Conservation (phyloP, 495 filamentous ascomycete species). For the Pseudoneurospora amorphoporcata region DNA sequence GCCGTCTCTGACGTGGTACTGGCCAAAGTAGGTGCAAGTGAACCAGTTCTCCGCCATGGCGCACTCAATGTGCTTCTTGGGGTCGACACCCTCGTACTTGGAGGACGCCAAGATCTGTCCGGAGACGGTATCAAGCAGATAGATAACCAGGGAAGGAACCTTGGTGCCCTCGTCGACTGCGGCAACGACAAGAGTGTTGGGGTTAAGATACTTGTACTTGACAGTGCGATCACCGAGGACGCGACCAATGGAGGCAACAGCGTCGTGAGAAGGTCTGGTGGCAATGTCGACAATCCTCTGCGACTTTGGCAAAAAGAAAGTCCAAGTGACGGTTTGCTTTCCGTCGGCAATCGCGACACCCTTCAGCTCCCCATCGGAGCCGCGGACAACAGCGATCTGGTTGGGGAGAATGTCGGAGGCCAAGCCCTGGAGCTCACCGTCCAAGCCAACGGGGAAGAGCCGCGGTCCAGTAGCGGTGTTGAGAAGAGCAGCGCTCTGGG, state of each 20-base stretch:
- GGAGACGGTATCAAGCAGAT: constrained; percentile 79
- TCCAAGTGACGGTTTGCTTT: constrained; percentile 51
- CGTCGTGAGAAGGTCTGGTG: constrained; percentile 64
- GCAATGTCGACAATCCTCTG: constrained; percentile 59
- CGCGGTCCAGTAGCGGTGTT: constrained; percentile 39
- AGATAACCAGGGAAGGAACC: constrained; percentile 47
- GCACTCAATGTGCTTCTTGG: constrained; percentile 61
- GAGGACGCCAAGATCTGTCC: constrained; percentile 64
- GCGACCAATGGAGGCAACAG: constrained; percentile 87
- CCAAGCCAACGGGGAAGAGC: constrained; percentile 37
- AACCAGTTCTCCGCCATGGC: constrained; percentile 92
- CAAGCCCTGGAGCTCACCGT: constrained; percentile 33
- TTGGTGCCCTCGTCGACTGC: constrained; percentile 47
- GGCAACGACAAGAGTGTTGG: constrained; percentile 73
- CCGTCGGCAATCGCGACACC: constrained; percentile 41
- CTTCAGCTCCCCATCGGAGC: constrained; percentile 47
- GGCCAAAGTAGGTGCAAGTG: constrained; percentile 73
- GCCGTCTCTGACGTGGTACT: constrained; percentile 40
- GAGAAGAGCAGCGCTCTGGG: constrained; percentile 40
- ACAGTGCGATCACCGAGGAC: constrained; percentile 86
- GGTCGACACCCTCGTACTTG: constrained; percentile 65
- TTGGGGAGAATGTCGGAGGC: constrained; percentile 30
- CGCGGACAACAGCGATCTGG: constrained; percentile 51
- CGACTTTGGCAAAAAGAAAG: constrained; percentile 55
- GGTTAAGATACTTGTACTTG: constrained; percentile 93